phyloP scores from a whole-genome alignment of 495 filamentous ascomycete genomes.

The Penicillium ochrochloron region DNA sequence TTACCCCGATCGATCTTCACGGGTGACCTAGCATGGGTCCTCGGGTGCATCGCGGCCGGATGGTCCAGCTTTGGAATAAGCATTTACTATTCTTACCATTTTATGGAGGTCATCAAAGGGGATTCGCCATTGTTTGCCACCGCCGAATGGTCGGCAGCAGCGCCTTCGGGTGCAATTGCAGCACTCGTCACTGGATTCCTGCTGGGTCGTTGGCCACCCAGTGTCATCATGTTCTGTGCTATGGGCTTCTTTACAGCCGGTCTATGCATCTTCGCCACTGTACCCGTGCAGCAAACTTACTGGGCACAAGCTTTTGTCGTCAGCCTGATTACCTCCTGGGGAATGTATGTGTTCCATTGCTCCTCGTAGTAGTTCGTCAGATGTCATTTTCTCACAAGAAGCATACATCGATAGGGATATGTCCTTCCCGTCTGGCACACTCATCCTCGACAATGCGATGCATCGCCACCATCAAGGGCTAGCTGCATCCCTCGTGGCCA shows the following conservation, averaged over 20 bases:
- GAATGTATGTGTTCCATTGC: slow-evolving; percentile 43
- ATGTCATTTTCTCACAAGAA: slow-evolving; percentile 1
- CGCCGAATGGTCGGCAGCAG: slow-evolving; percentile 50
- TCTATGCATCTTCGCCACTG: slow-evolving; percentile 49
- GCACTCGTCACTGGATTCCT: slow-evolving; percentile 54
- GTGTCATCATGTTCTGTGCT: slow-evolving; percentile 55
- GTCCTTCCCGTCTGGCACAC: slow-evolving; percentile 60
- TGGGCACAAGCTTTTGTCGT: slow-evolving; percentile 65
- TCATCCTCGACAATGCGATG: slow-evolving; percentile 63
- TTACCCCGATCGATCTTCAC: slow-evolving; percentile 57
- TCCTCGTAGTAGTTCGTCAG: not conserved
- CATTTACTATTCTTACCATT: slow-evolving; percentile 61
- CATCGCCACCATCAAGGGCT: slow-evolving; percentile 65
- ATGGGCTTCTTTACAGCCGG: slow-evolving; percentile 54
- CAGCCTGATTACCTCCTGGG: slow-evolving; percentile 60
- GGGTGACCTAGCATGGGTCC: slow-evolving; percentile 55
- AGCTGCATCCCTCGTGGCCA: slow-evolving; percentile 61
- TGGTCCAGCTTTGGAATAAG: slow-evolving; percentile 68
- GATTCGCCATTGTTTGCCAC: slow-evolving; percentile 51
- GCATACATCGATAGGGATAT: slow-evolving; percentile 46
- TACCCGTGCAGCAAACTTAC: slow-evolving; percentile 56
- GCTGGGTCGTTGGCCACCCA: slow-evolving; percentile 43
- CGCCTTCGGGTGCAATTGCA: slow-evolving; percentile 53
- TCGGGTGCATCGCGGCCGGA: slow-evolving; percentile 58
- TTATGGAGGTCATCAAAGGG: slow-evolving; percentile 54